These are phyloP conservation scores for Trametes versicolor DNA, from an alignment of 1,284 basidiomycete species.

Conservation along the genomic window DNA sequence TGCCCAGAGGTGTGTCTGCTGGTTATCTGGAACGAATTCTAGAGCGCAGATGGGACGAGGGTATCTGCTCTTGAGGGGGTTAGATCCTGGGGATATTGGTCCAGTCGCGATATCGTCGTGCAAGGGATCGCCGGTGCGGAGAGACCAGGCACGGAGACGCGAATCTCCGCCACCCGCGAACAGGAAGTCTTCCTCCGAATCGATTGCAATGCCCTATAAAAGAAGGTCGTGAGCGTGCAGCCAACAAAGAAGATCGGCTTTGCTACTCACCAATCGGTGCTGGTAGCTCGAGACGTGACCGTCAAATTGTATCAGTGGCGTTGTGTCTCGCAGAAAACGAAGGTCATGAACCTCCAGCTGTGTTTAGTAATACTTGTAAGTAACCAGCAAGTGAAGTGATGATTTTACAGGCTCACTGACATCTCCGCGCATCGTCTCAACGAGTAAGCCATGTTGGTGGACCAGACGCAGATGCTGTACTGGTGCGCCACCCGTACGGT, in stretches of 20 bases:
- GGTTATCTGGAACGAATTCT: conserved; percentile 29
- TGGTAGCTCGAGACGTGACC: conserved; percentile 68
- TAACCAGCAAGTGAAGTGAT: conserved; percentile 10
- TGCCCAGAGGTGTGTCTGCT: conserved; percentile 30
- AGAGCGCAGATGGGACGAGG: conserved; percentile 30
- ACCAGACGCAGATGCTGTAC: conserved; percentile 52
- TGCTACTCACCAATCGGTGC: conserved; percentile 56
- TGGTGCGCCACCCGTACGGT: conserved; percentile 41
- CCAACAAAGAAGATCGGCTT: neutral
- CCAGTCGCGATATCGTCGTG: neutral
- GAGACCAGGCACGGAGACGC: conserved; percentile 72
- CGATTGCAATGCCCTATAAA: conserved; percentile 65
- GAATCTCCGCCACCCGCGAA: conserved; percentile 78
- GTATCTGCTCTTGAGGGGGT: conserved; percentile 13
- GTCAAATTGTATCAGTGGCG: conserved; percentile 56
- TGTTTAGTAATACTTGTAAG: too few species aligned
- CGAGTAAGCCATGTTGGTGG: conserved; percentile 61
- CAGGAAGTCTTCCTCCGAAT: conserved; percentile 69
- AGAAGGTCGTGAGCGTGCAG: neutral
- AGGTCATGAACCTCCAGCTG: conserved; percentile 74
- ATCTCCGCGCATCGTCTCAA: conserved; percentile 66
- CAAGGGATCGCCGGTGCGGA: conserved; percentile 55
- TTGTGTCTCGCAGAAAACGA: conserved; percentile 56
- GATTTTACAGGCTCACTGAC: conserved; percentile 49
- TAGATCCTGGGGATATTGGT: neutral